Evolutionary conservation across 2,329 filamentous ascomycete genomes (phyloP).

Genomic region (Talaromyces sp.): DNA sequence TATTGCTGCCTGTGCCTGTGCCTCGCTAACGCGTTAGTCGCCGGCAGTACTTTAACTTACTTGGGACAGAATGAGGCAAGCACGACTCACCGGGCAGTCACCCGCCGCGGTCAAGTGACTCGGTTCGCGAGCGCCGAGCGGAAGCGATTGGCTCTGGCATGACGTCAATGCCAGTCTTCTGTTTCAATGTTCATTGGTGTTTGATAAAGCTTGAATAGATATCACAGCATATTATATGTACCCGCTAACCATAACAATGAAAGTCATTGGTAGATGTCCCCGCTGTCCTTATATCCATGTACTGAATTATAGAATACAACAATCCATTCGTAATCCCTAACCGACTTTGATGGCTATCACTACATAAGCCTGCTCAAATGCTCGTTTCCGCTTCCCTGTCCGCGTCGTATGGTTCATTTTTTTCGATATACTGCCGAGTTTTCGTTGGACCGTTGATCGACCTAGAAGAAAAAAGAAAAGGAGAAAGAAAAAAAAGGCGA

Average conservation of each 20-base stretch:
- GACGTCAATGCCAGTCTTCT: background rate
- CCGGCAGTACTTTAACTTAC: too few relatives aligned
- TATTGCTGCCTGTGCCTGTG: too few relatives aligned
- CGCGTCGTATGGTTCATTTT: background rate
- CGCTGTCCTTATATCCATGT: background rate
- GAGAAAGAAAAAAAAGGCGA: background rate
- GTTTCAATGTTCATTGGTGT: too few relatives aligned
- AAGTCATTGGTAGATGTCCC: background rate
- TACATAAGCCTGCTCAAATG: background rate
- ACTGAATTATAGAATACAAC: background rate
- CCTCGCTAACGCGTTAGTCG: too few relatives aligned
- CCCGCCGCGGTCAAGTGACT: background rate
- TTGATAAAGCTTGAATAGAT: too few relatives aligned
- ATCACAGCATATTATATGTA: too few relatives aligned
- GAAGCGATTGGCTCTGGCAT: background rate
- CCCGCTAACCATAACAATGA: too few relatives aligned
- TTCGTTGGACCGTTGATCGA: background rate
- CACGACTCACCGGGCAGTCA: too few relatives aligned
- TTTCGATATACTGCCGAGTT: background rate
- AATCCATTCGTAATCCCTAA: background rate
- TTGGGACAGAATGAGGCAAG: too few relatives aligned
- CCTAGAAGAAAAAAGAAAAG: constrained; percentile 1
- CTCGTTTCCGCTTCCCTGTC: background rate
- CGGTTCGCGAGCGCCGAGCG: background rate
- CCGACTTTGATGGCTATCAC: background rate